These are phyloP conservation scores for Colletotrichum sidae DNA, from an alignment of 2,329 filamentous ascomycete species.

Conservation along the genomic window DNA sequence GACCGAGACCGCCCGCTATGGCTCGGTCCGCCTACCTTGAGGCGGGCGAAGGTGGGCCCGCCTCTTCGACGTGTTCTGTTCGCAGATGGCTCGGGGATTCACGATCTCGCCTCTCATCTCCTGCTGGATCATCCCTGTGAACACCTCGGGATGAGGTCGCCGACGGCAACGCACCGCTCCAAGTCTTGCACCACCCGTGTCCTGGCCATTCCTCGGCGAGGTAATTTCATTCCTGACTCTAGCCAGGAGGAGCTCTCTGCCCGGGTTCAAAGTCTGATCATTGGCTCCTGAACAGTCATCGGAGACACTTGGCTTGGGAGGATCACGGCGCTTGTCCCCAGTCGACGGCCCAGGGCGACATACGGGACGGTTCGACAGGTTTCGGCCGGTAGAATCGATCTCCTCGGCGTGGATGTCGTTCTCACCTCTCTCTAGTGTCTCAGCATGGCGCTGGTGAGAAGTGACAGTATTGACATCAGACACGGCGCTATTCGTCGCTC, in stretches of 20 bases:
- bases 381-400: neutral
- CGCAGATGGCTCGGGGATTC: neutral
- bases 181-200: neutral
- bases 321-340: neutral
- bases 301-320: neutral
- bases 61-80: constrained; percentile 9
- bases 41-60: constrained; percentile 10
- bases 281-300: constrained; percentile 10
- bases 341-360: neutral
- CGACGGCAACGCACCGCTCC: neutral
- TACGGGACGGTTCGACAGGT: neutral
- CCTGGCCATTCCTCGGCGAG: constrained; percentile 3
- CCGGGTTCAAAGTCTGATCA: neutral
- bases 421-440: neutral
- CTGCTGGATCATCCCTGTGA: neutral
- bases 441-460: neutral
- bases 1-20: constrained; percentile 5
- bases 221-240: neutral
- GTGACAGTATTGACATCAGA: constrained; percentile 1
- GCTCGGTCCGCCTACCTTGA: constrained; percentile 5
- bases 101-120: constrained; percentile 2
- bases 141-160: neutral
- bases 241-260: neutral
- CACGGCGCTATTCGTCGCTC: neutral
- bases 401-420: neutral